phyloP scores from a whole-genome alignment of 2,329 filamentous ascomycete genomes.

The Ophiostoma sp. region DNA sequence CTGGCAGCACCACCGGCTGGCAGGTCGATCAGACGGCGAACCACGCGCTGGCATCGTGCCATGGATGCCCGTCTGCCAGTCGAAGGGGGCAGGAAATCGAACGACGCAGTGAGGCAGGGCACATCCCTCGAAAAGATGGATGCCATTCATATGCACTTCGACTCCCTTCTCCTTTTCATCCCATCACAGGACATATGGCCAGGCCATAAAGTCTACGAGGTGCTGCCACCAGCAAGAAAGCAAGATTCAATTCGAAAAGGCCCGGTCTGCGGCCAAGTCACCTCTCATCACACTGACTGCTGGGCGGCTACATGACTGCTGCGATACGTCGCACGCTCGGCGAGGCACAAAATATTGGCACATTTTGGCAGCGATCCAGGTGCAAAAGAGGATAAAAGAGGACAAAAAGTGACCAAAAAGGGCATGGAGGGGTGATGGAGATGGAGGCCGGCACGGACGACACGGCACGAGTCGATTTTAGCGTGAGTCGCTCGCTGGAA shows the following conservation, averaged over 20 bases:
- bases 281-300: conserved; percentile 10
- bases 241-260: not conserved
- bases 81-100: conserved; percentile 8
- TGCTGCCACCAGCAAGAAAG: not conserved
- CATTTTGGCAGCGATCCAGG: not conserved
- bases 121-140: not conserved
- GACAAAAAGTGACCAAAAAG: not conserved
- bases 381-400: not conserved
- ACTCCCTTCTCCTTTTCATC: not conserved
- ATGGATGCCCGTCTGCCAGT: not conserved
- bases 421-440: not conserved
- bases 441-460: conserved; percentile 4
- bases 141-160: not conserved
- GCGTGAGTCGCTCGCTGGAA: not conserved
- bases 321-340: conserved; percentile 14
- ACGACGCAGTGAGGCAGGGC: not conserved
- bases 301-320: conserved; percentile 17
- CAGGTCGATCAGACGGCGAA: not conserved
- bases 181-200: not conserved
- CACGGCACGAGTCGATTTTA: conserved; percentile 18
- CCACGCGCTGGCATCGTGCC: conserved; percentile 12
- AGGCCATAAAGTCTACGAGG: not conserved
- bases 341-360: not conserved
- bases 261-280: conserved; percentile 7
- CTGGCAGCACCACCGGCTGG: not conserved